These are phyloP conservation scores for Tylopilus sp. DNA, from an alignment of 1,284 basidiomycete genomes.

Conservation along the genomic window DNA sequence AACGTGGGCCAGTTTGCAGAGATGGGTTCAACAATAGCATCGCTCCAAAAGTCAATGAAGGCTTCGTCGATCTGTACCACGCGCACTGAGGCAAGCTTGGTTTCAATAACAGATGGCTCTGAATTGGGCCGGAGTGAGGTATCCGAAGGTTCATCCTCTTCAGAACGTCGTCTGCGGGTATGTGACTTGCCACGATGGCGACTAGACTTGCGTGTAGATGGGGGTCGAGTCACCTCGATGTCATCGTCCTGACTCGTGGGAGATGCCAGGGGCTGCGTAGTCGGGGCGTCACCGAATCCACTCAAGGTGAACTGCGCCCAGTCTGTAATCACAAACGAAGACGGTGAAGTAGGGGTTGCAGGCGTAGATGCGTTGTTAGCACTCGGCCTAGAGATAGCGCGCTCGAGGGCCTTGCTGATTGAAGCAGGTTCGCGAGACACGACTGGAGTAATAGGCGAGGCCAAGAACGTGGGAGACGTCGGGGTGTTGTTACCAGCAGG, in stretches of 20 bases:
- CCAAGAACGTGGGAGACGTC: constrained; percentile 20
- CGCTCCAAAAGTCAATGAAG: constrained; percentile 75
- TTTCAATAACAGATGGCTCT: constrained; percentile 33
- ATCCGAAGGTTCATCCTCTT: constrained; percentile 9
- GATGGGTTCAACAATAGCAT: constrained; percentile 64
- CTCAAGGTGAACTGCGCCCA: constrained; percentile 58
- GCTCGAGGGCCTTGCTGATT: constrained; percentile 13
- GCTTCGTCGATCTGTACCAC: constrained; percentile 67
- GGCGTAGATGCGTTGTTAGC: constrained; percentile 10
- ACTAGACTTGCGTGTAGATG: constrained; percentile 21
- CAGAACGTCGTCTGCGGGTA: constrained; percentile 21
- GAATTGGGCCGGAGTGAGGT: constrained; percentile 8
- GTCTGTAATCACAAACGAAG: constrained; percentile 35
- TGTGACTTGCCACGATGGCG: constrained; percentile 22
- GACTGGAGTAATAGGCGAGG: constrained; percentile 20
- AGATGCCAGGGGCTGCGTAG: constrained; percentile 49
- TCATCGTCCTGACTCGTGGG: constrained; percentile 55
- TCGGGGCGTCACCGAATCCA: constrained; percentile 53
- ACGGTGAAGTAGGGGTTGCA: constrained; percentile 23
- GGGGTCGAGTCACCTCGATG: constrained; percentile 54
- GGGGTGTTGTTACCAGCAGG: constrained; percentile 14
- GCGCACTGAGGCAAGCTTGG: constrained; percentile 38
- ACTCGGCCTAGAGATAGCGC: background rate
- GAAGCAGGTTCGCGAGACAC: constrained; percentile 25
- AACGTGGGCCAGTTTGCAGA: constrained; percentile 61